A percentile compares a stretch with the other conserved stretches of the same genome.
Evolutionary conservation across 495 filamentous ascomycete genomes (phyloP).

Genomic region (Choiromyces venosus): DNA sequence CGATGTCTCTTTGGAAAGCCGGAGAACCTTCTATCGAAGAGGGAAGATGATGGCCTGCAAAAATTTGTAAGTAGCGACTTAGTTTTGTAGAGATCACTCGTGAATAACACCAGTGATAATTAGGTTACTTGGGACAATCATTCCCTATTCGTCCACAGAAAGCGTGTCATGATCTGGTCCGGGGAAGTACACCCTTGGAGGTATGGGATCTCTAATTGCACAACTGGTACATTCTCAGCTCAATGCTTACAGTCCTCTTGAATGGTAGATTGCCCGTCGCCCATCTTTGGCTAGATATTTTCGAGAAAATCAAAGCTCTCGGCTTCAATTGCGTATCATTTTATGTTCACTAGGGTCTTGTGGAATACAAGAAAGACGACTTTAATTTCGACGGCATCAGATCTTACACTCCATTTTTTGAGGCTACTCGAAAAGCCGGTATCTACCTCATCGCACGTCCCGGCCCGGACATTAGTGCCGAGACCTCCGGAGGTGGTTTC

Average conservation of each 20-base stretch:
- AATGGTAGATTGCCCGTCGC: conserved; percentile 65
- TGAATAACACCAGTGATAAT: not conserved
- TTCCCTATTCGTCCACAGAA: conserved; percentile 65
- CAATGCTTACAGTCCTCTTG: not conserved
- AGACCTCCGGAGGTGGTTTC: conserved; percentile 56
- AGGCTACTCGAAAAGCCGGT: conserved; percentile 61
- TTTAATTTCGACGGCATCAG: conserved; percentile 67
- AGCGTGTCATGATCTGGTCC: conserved; percentile 65
- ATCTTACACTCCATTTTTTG: conserved; percentile 64
- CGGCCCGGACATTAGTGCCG: conserved; percentile 64
- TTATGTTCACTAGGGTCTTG: conserved; percentile 72
- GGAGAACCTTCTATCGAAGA: conserved; percentile 23
- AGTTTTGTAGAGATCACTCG: not conserved
- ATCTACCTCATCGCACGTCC: conserved; percentile 71
- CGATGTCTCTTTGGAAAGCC: conserved; percentile 24
- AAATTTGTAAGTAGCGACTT: conserved; percentile 12
- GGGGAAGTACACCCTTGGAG: conserved; percentile 68
- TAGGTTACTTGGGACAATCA: conserved; percentile 68
- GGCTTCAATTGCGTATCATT: conserved; percentile 74
- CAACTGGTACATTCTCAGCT: not conserved
- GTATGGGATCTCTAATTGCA: conserved; percentile 35
- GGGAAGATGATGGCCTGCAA: conserved; percentile 25
- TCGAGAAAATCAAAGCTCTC: conserved; percentile 72
- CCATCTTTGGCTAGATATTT: conserved; percentile 64
- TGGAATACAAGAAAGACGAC: conserved; percentile 65